A percentile compares a stretch with the other conserved stretches of the same genome.
These are phyloP conservation scores for Trichoderma sp. DNA, from an alignment of 2,329 filamentous ascomycete genomes.

Conservation along the genomic window DNA sequence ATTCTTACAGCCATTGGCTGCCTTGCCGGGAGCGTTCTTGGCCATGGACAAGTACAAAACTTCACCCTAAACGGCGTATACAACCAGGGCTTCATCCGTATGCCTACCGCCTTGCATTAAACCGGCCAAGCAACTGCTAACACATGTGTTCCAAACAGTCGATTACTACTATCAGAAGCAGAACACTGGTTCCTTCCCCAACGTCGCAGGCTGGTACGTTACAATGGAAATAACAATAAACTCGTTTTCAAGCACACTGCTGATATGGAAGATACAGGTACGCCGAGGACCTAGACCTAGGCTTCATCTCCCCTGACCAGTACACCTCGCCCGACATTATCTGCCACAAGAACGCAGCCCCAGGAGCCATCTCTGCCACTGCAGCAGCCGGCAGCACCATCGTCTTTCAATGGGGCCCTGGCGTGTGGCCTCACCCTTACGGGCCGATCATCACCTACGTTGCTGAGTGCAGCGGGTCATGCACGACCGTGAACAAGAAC, in stretches of 20 bases:
- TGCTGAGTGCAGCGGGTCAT: constrained; percentile 48
- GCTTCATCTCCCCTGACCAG: constrained; percentile 52
- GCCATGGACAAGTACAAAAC: constrained; percentile 21
- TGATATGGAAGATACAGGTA: constrained; percentile 1
- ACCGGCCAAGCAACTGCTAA: neutral
- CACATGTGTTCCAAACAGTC: neutral
- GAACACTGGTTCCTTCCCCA: constrained; percentile 22
- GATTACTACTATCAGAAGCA: constrained; percentile 24
- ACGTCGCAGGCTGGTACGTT: constrained; percentile 21
- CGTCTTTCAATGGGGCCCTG: constrained; percentile 52
- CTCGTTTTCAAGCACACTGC: neutral
- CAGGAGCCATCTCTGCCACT: constrained; percentile 45
- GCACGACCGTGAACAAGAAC: constrained; percentile 46
- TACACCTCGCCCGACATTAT: constrained; percentile 50
- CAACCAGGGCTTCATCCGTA: constrained; percentile 22
- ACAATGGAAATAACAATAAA: neutral
- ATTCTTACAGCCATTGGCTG: constrained; percentile 8
- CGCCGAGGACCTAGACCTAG: constrained; percentile 30
- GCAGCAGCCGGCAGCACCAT: constrained; percentile 51
- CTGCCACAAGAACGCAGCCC: constrained; percentile 50
- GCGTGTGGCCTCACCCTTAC: constrained; percentile 51
- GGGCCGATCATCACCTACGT: constrained; percentile 53
- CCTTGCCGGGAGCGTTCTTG: constrained; percentile 9
- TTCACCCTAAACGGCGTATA: constrained; percentile 18
- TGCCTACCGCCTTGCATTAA: neutral